A percentile compares a stretch with the other conserved stretches of the same genome.
Evolutionary conservation across 805 yeast species (phyloP).

Genomic region (Candida succiphila): DNA sequence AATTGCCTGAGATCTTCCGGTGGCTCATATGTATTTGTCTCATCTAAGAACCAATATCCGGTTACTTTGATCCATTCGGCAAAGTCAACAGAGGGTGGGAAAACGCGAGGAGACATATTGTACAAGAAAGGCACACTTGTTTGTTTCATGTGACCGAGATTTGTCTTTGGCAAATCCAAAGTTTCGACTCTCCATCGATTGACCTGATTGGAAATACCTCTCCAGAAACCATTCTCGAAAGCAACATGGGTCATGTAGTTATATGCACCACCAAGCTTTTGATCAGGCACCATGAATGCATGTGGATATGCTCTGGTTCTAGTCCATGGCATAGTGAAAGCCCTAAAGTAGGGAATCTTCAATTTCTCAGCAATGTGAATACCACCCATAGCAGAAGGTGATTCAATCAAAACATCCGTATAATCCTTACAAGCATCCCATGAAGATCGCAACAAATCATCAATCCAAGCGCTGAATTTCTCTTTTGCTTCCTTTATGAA

Average conservation of each 20-base stretch:
- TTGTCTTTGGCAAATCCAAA: conserved; percentile 58
- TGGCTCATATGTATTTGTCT: conserved; percentile 41
- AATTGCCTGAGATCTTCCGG: conserved; percentile 49
- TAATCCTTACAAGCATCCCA: conserved; percentile 85
- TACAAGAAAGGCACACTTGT: conserved; percentile 79
- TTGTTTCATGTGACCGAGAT: conserved; percentile 61
- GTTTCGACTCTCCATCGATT: conserved; percentile 77
- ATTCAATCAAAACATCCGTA: conserved; percentile 80
- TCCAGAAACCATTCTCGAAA: conserved; percentile 91
- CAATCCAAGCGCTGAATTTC: conserved; percentile 77
- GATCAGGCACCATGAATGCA: conserved; percentile 92
- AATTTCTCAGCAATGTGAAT: conserved; percentile 91
- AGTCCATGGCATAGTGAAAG: conserved; percentile 99
- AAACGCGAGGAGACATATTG: conserved; percentile 77
- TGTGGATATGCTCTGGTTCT: conserved; percentile 93
- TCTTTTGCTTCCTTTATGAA: conserved; percentile 75
- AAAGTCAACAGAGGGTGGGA: conserved; percentile 90
- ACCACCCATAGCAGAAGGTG: conserved; percentile 97
- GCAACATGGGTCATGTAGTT: conserved; percentile 87
- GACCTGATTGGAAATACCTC: conserved; percentile 78
- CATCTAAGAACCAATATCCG: conserved; percentile 88
- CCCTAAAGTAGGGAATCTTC: conserved; percentile 83
- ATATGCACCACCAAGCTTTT: conserved; percentile 85
- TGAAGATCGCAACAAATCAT: conserved; percentile 56
- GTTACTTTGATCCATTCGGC: conserved; percentile 94